Evolutionary conservation across 1,284 basidiomycete genomes (phyloP).

Genomic region (Macrocystidia cucumis): DNA sequence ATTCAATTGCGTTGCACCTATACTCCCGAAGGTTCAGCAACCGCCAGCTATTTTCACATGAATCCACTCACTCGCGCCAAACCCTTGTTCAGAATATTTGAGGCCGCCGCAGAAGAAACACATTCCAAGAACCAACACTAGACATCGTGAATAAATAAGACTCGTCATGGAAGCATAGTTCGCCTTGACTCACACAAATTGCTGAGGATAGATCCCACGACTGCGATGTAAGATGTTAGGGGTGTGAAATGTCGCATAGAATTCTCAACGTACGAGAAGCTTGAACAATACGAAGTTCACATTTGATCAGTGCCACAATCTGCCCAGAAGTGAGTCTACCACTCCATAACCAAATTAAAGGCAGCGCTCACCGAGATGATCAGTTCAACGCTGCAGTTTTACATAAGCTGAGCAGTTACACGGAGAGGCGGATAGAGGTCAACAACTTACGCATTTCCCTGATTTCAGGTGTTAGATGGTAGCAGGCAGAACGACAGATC

Average conservation of each 20-base stretch:
- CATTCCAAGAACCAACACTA: conserved; percentile 80
- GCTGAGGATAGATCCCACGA: conserved; percentile 77
- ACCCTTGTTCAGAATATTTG: conserved; percentile 66
- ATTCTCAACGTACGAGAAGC: conserved; percentile 53
- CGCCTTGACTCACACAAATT: conserved; percentile 51
- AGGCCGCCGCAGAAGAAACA: conserved; percentile 69
- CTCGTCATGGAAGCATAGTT: conserved; percentile 5
- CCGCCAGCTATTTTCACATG: conserved; percentile 2
- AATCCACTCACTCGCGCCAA: conserved; percentile 45
- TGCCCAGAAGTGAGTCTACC: conserved; percentile 24
- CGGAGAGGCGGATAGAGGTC: neutral
- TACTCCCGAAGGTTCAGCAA: conserved; percentile 7
- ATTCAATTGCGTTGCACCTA: conserved; percentile 74
- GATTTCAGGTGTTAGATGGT: conserved; percentile 6
- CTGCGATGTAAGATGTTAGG: conserved; percentile 23
- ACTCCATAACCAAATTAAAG: conserved; percentile 7
- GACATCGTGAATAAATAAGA: conserved; percentile 10
- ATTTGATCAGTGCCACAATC: conserved; percentile 79
- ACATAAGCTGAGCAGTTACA: neutral
- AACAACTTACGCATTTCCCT: conserved; percentile 75
- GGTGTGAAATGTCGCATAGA: conserved; percentile 8
- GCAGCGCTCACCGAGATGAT: conserved; percentile 60
- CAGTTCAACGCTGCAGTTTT: conserved; percentile 55
- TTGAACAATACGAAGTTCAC: conserved; percentile 79
- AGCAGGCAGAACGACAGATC: conserved; percentile 4